phyloP scores from a whole-genome alignment of 176 grass and related monocot genomes.

The Musa acuminata region DNA sequence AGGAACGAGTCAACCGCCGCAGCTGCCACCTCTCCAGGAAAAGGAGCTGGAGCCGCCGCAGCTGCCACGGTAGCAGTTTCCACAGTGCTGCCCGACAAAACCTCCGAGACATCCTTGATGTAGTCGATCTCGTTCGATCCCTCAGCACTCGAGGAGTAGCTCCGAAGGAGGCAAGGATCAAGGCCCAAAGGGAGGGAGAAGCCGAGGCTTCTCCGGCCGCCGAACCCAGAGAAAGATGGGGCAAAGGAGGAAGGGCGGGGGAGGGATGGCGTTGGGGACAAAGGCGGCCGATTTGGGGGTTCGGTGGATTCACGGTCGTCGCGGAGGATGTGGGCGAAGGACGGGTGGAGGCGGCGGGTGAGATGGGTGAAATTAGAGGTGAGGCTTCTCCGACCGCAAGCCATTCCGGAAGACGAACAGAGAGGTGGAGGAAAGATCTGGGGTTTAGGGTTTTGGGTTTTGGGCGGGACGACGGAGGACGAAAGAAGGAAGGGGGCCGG shows the following conservation, averaged over 20 bases:
- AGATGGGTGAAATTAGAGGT: conserved; percentile 11
- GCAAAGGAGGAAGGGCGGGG: background rate
- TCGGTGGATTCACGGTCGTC: background rate
- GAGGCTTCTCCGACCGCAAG: conserved; percentile 13
- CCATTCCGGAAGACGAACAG: conserved; percentile 2
- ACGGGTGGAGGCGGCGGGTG: background rate
- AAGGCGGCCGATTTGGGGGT: background rate
- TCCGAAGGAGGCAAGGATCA: conserved; percentile 8
- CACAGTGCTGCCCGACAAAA: conserved; percentile 35
- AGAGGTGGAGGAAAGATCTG: background rate
- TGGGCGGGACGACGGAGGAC: background rate
- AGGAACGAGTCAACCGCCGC: conserved; percentile 60
- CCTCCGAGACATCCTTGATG: conserved; percentile 16
- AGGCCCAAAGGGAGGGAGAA: conserved; percentile 14
- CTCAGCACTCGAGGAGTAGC: conserved; percentile 12
- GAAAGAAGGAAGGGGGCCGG: background rate
- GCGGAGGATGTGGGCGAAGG: conserved; percentile 11
- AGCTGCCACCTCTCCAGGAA: conserved; percentile 81
- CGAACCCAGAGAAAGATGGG: background rate
- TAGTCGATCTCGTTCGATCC: conserved; percentile 17
- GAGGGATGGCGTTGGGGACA: background rate
- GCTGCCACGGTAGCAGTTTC: conserved; percentile 25
- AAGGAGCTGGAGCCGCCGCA: conserved; percentile 44
- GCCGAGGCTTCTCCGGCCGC: conserved; percentile 6
- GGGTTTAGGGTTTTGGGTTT: conserved; percentile 3